A percentile compares a stretch with the other conserved stretches of the same genome.
phyloP scores from a whole-genome alignment of 805 yeast genomes.

The Myxozyma neglecta region DNA sequence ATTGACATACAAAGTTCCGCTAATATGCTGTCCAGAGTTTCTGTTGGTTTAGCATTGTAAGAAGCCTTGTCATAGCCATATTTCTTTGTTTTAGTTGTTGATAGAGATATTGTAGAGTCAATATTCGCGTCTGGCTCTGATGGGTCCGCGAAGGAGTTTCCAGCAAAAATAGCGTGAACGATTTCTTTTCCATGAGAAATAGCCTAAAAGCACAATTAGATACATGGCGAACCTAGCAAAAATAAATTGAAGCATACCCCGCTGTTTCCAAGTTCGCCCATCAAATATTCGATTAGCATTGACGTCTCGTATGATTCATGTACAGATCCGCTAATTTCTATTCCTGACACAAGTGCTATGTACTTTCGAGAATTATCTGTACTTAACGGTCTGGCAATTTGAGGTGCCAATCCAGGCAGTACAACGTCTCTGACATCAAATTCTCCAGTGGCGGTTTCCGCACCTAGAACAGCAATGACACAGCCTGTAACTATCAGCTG shows the following conservation, averaged over 20 bases:
- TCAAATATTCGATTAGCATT: constrained; percentile 64
- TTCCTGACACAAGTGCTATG: constrained; percentile 76
- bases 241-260: constrained; percentile 19
- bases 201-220: constrained; percentile 25
- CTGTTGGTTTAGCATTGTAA: constrained; percentile 33
- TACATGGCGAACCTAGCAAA: neutral
- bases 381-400: constrained; percentile 38
- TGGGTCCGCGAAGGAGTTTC: constrained; percentile 56
- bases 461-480: constrained; percentile 83
- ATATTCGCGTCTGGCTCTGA: constrained; percentile 4
- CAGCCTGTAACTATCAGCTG: constrained; percentile 81
- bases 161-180: constrained; percentile 65
- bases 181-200: constrained; percentile 36
- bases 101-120: constrained; percentile 21
- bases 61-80: constrained; percentile 26
- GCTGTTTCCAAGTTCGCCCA: constrained; percentile 62
- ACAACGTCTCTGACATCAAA: constrained; percentile 80
- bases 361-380: constrained; percentile 34
- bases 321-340: constrained; percentile 53
- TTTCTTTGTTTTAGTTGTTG: constrained; percentile 10
- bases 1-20: constrained; percentile 56
- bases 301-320: constrained; percentile 52
- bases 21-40: constrained; percentile 56
- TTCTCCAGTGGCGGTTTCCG: constrained; percentile 78
- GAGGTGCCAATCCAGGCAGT: constrained; percentile 67